Evolutionary conservation across 176 grass and related monocot genomes (phyloP).

Genomic region (Tillandsia leiboldiana): DNA sequence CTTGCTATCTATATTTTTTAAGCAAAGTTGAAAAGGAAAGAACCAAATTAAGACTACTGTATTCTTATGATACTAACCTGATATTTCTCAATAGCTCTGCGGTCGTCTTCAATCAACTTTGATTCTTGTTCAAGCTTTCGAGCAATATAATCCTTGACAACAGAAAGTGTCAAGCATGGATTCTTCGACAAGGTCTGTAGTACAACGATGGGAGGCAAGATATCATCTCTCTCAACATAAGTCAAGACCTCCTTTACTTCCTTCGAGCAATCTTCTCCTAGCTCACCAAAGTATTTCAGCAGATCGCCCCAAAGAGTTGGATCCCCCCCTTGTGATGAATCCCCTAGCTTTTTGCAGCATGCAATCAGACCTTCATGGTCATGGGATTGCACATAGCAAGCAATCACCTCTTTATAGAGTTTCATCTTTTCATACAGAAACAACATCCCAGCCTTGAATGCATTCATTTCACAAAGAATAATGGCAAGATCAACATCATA

Average conservation of each 20-base stretch:
- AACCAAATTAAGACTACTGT: not conserved
- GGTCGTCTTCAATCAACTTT: conserved; percentile 85
- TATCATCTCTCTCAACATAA: conserved; percentile 87
- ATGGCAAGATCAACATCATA: conserved; percentile 88
- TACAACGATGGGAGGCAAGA: conserved; percentile 84
- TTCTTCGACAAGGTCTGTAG: conserved; percentile 84
- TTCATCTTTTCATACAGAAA: conserved; percentile 97
- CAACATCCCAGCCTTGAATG: conserved; percentile 73
- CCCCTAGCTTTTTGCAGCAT: conserved; percentile 85
- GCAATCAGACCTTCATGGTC: conserved; percentile 96
- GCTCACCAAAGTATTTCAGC: conserved; percentile 89
- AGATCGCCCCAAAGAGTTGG: conserved; percentile 85
- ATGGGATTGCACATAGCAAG: conserved; percentile 90
- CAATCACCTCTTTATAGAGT: conserved; percentile 91
- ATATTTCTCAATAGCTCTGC: conserved; percentile 82
- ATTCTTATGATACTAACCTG: conserved; percentile 47
- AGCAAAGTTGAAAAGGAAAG: not conserved
- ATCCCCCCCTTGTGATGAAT: conserved; percentile 80
- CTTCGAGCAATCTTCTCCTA: conserved; percentile 88
- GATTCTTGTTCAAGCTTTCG: conserved; percentile 92
- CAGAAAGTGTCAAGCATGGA: conserved; percentile 67
- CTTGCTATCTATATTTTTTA: not conserved
- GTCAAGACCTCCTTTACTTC: conserved; percentile 94
- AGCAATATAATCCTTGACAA: conserved; percentile 96
- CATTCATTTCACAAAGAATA: conserved; percentile 86